These are phyloP conservation scores for Elsinoe ampelina DNA, from an alignment of 2,329 filamentous ascomycete species.

Conservation along the genomic window DNA sequence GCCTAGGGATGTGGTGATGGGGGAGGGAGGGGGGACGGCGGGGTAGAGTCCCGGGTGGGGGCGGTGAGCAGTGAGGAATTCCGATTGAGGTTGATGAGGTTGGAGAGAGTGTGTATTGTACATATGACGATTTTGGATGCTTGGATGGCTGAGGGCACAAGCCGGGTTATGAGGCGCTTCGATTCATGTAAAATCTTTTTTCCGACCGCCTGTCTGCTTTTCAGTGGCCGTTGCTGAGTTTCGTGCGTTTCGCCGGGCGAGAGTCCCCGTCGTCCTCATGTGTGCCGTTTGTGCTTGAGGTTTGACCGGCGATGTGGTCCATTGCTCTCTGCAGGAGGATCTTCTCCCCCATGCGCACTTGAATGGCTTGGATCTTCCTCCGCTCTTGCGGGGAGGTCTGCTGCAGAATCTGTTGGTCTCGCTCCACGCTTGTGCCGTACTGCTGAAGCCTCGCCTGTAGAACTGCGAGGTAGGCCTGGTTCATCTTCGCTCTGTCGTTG, in stretches of 20 bases:
- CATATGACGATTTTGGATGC: slow-evolving; percentile 4
- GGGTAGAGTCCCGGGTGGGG: slow-evolving; percentile 2
- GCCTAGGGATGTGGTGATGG: slow-evolving; percentile 15
- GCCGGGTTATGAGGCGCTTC: not conserved
- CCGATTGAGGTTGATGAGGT: not conserved
- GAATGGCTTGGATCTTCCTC: slow-evolving; percentile 47
- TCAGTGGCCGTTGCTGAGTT: slow-evolving; percentile 21
- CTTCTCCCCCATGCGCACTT: slow-evolving; percentile 65
- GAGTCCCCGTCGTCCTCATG: slow-evolving; percentile 17
- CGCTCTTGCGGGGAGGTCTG: not conserved
- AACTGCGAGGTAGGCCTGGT: not conserved
- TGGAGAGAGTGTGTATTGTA: not conserved
- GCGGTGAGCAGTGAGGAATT: not conserved
- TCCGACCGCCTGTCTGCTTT: slow-evolving; percentile 16
- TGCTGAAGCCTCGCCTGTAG: slow-evolving; percentile 11
- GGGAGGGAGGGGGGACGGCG: slow-evolving; percentile 15
- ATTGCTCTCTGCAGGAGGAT: slow-evolving; percentile 49
- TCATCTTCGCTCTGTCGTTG: not conserved
- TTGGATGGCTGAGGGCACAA: not conserved
- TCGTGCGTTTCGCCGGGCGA: slow-evolving; percentile 23
- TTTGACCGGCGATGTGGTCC: slow-evolving; percentile 17
- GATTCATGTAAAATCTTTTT: slow-evolving; percentile 15
- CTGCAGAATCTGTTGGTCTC: not conserved
- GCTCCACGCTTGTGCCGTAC: slow-evolving; percentile 20
- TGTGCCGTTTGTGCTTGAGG: slow-evolving; percentile 15